Base-by-base conservation (phyloP, 2,329 filamentous ascomycete species). In the Ceratocystis alfenasii region DNA sequence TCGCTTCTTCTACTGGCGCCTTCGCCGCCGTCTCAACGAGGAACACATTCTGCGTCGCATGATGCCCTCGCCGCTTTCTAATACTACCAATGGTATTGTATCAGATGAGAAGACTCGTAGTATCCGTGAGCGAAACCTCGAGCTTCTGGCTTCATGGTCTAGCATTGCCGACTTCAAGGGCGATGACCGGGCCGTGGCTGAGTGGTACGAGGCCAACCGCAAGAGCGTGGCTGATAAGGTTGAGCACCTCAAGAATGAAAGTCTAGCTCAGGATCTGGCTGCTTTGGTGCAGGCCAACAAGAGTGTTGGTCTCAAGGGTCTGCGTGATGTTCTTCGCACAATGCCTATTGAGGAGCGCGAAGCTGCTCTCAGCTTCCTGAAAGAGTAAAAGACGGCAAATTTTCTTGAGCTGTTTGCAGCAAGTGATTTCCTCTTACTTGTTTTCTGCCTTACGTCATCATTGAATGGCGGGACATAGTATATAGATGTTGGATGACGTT, bases 1-100 rank as follows among this genome's bases (percentile, higher is more conserved):
- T 70, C 88, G 93, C 74, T 97, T 94, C 89, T 97, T 99, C 83
- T 99, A 97, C 88, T 99, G 95, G 94, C 93, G 94, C 77, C 87
- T 96, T 69, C 92, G 95, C 77, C 89, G 94, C 75, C 86, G 94
- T 78, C 83, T 99, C 74, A 97, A 95, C 77, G 94, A 99, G 79
- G 94, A 99, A 79, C 90, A 95, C 76, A 90, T 99, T 72, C 83
- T 99, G 75, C 94, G 92, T 79, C 90, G 90, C 78, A 90, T 99
- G 83, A 80, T 79, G 4, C 70, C 75, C 8, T 74, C 76, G 10
- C 71, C 75, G 1, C 69, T 74, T 67, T 73, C 78, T 60, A 72
- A 73, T 64, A 48, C 64, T 57, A 70, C 70, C 33, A 69, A 68
- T 69, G 73, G 70, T 70, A 72, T 75, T 66, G 71, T 77, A 68